These are phyloP conservation scores for Tylopilus subfusipes DNA, from an alignment of 768 basidiomycete genomes.

Conservation along the genomic window DNA sequence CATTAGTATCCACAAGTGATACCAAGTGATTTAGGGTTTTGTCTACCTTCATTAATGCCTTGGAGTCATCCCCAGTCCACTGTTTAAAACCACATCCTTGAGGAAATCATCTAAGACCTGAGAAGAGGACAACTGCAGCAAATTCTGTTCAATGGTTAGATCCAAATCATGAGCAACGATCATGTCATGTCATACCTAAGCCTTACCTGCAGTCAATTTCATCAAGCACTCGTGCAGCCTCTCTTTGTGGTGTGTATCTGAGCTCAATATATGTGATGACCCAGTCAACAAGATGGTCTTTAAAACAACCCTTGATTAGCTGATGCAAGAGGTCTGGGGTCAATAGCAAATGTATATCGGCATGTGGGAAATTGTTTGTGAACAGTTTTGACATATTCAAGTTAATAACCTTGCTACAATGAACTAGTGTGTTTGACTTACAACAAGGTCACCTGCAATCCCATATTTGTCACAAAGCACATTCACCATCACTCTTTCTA, in stretches of 20 bases:
- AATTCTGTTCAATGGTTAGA: neutral
- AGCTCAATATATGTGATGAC: neutral
- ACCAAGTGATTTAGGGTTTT: no score
- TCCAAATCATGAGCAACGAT: no score
- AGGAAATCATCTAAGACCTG: neutral
- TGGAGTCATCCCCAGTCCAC: neutral
- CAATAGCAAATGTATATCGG: neutral
- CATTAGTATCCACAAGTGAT: no score
- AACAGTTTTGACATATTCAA: neutral
- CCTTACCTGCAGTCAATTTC: neutral
- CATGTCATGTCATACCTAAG: no score
- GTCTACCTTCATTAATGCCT: conserved; percentile 6
- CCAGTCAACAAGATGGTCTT: neutral
- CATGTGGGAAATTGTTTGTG: neutral
- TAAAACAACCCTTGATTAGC: neutral
- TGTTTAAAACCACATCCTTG: neutral
- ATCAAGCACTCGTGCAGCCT: neutral
- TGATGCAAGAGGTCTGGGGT: neutral
- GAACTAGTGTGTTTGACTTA: no score
- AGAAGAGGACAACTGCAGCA: neutral
- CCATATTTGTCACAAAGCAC: no score
- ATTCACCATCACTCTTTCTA: no score
- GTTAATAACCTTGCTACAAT: no score
- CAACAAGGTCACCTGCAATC: no score
- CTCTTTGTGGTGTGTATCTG: neutral